These are phyloP conservation scores for Rhodotorula babjevae DNA, from an alignment of 768 basidiomycete species.

Conservation along the genomic window DNA sequence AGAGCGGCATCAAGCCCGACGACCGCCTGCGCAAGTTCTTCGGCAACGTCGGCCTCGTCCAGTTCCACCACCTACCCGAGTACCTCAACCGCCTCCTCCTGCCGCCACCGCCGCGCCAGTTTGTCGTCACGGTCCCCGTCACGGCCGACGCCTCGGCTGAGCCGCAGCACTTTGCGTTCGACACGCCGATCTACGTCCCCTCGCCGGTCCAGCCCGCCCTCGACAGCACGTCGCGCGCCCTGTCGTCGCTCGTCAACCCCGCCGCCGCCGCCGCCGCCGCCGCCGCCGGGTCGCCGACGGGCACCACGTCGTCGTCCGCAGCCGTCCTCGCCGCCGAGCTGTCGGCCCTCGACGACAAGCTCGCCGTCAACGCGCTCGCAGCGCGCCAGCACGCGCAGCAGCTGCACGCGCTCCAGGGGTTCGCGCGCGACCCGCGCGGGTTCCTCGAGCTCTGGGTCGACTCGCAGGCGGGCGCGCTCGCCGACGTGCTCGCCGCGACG, in stretches of 20 bases:
- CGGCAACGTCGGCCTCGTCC: constrained; percentile 59
- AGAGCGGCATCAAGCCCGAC: constrained; percentile 47
- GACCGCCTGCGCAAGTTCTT: constrained; percentile 57
- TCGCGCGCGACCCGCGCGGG: constrained; percentile 18
- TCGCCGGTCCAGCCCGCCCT: constrained; percentile 6
- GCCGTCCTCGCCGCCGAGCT: not conserved
- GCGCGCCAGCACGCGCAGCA: not conserved
- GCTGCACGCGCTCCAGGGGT: constrained; percentile 5
- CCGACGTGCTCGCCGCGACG: not conserved
- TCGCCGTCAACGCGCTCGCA: not conserved
- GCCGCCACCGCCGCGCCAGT: constrained; percentile 71
- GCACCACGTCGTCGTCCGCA: not conserved
- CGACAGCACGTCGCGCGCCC: not conserved
- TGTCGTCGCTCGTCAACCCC: not conserved
- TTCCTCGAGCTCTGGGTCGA: constrained; percentile 9
- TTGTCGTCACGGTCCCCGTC: constrained; percentile 44
- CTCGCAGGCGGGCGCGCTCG: not conserved
- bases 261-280: too few relatives aligned
- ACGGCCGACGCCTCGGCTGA: not conserved
- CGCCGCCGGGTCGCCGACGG: too few relatives aligned
- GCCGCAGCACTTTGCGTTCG: constrained; percentile 12
- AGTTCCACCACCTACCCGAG: constrained; percentile 77
- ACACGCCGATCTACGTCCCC: not conserved
- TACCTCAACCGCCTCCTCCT: constrained; percentile 72
- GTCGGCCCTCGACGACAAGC: constrained; percentile 15